Conservation (phyloP, 768 basidiomycete genomes). For the Lactarius akahatsu region DNA sequence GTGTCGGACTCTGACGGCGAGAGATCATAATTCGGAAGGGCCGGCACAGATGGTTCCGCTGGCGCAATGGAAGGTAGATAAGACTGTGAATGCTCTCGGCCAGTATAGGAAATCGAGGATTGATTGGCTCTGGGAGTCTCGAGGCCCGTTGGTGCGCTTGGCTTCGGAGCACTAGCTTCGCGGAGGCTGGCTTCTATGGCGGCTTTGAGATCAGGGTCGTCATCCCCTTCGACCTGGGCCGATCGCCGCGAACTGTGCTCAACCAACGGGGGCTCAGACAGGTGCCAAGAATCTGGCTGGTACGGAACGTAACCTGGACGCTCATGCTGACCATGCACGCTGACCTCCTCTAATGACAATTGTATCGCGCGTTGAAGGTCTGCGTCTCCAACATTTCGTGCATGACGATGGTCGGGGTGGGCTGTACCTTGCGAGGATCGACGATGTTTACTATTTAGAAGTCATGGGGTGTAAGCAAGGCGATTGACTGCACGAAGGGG, state of each 20-base stretch:
- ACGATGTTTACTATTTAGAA: conserved; percentile 44
- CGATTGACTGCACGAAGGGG: conserved; percentile 3
- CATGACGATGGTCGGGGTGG: conserved; percentile 51
- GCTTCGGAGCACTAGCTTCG: conserved; percentile 76
- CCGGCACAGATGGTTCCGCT: conserved; percentile 46
- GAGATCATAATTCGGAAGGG: conserved; percentile 77
- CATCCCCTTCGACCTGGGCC: conserved; percentile 59
- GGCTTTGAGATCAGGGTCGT: conserved; percentile 87
- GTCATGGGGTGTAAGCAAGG: conserved; percentile 25
- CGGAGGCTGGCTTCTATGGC: conserved; percentile 94
- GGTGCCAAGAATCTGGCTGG: conserved; percentile 57
- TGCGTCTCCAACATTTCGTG: conserved; percentile 70
- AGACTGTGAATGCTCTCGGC: conserved; percentile 45
- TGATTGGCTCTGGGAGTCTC: conserved; percentile 53
- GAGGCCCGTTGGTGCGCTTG: conserved; percentile 70
- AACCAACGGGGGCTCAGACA: conserved; percentile 66
- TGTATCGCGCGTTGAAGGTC: conserved; percentile 94
- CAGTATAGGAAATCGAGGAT: conserved; percentile 36
- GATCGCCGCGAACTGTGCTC: conserved; percentile 37
- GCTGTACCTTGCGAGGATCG: conserved; percentile 56
- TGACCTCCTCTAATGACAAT: conserved; percentile 78
- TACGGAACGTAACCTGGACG: conserved; percentile 71
- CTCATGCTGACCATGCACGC: conserved; percentile 43
- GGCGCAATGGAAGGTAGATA: conserved; percentile 43
- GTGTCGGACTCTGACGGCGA: conserved; percentile 79